Percentiles rank a stretch among this genome's conserved stretches.
phyloP scores from a whole-genome alignment of 2,329 filamentous ascomycete genomes.

The Pyrenochaeta sp. region DNA sequence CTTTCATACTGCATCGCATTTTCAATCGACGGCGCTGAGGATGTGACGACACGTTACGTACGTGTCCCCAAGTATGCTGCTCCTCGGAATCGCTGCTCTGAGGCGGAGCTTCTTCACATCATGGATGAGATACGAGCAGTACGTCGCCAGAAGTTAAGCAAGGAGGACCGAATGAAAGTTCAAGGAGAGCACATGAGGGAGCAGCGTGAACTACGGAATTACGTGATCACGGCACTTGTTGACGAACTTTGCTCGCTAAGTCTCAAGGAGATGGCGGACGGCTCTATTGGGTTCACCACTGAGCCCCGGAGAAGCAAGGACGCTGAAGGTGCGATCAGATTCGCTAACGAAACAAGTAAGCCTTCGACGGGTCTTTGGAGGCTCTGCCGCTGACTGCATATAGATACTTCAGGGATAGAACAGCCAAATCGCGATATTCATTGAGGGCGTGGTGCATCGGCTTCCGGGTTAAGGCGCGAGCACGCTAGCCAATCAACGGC shows the following conservation, averaged over 20 bases:
- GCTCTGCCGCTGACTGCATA: background rate
- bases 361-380: background rate
- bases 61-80: slow-evolving; percentile 58
- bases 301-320: background rate
- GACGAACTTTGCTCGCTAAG: background rate
- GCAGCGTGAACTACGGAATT: slow-evolving; percentile 67
- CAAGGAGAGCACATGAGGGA: slow-evolving; percentile 79
- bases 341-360: background rate
- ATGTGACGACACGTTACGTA: slow-evolving; percentile 69
- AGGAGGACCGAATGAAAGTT: slow-evolving; percentile 78
- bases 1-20: slow-evolving; percentile 96
- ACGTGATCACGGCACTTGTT: background rate
- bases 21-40: slow-evolving; percentile 77
- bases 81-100: slow-evolving; percentile 75
- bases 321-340: background rate
- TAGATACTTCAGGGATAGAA: background rate
- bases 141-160: slow-evolving; percentile 79
- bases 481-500: background rate
- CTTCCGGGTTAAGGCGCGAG: background rate
- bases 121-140: slow-evolving; percentile 85
- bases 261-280: background rate
- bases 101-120: slow-evolving; percentile 89
- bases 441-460: background rate
- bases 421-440: background rate
- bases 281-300: background rate